phyloP scores from a whole-genome alignment of 208 protist species.

The Leishmania arabica region DNA sequence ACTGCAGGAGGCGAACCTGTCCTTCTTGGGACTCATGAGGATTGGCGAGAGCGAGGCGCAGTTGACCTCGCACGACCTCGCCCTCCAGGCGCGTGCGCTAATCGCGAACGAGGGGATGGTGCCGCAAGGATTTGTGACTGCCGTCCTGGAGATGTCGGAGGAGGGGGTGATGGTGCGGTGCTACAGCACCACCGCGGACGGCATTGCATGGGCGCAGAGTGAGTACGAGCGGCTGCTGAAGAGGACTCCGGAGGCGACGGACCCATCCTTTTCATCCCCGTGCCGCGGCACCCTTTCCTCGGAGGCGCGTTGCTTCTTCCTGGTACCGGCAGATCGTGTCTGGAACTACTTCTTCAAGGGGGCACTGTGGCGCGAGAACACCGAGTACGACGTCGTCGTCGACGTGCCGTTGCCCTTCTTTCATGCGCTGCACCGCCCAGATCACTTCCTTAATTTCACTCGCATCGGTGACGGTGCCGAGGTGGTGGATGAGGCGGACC shows the following conservation, averaged over 20 bases:
- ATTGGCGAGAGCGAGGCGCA: slow-evolving; percentile 66
- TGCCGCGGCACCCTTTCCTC: slow-evolving; percentile 69
- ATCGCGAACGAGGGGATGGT: slow-evolving; percentile 65
- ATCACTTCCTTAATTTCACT: slow-evolving; percentile 90
- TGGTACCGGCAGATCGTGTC: slow-evolving; percentile 64
- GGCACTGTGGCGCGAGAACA: slow-evolving; percentile 72
- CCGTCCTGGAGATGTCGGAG: slow-evolving; percentile 60
- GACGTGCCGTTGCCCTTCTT: slow-evolving; percentile 81
- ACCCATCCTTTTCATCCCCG: slow-evolving; percentile 47
- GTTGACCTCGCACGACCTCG: slow-evolving; percentile 81
- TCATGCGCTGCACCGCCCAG: slow-evolving; percentile 63
- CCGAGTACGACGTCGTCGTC: slow-evolving; percentile 75
- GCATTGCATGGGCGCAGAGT: slow-evolving; percentile 73
- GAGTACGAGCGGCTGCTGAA: slow-evolving; percentile 57
- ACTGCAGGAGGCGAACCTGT: slow-evolving; percentile 73
- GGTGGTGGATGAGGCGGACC: slow-evolving; percentile 68
- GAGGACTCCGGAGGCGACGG: slow-evolving; percentile 54
- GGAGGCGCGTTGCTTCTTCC: slow-evolving; percentile 75
- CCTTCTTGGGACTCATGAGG: slow-evolving; percentile 77
- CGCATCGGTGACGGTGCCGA: slow-evolving; percentile 53
- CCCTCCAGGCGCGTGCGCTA: slow-evolving; percentile 74
- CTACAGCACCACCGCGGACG: slow-evolving; percentile 80
- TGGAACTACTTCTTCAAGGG: slow-evolving; percentile 93
- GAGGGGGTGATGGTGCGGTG: slow-evolving; percentile 75
- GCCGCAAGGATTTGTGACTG: slow-evolving; percentile 37